A percentile compares a stretch with the other conserved stretches of the same genome.
Evolutionary conservation across 1,284 basidiomycete genomes (phyloP).

Genomic region (Neolentinus lepideus): DNA sequence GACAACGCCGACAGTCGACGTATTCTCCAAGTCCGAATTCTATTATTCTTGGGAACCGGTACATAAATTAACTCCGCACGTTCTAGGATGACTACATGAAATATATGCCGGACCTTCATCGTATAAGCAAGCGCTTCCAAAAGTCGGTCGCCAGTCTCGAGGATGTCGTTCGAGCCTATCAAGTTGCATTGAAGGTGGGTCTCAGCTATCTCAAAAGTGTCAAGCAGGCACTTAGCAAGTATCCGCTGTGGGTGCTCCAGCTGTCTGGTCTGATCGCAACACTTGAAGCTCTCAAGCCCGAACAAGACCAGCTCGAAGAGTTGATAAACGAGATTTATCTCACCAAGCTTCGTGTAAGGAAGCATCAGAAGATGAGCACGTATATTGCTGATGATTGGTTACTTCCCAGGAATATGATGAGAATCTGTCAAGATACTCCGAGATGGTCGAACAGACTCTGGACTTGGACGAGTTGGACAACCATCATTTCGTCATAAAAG

Average conservation of each 20-base stretch:
- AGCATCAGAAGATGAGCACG: neutral
- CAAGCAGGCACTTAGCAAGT: constrained; percentile 4
- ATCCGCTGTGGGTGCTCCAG: too few species aligned
- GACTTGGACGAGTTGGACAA: constrained; percentile 81
- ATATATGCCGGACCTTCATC: constrained; percentile 90
- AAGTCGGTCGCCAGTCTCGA: constrained; percentile 82
- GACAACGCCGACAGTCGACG: constrained; percentile 72
- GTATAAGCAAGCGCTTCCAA: constrained; percentile 91
- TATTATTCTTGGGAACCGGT: neutral
- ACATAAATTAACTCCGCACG: neutral
- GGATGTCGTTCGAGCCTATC: constrained; percentile 95
- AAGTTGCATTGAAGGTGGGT: constrained; percentile 66
- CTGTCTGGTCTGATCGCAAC: constrained; percentile 71
- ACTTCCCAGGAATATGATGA: constrained; percentile 47
- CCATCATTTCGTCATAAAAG: constrained; percentile 91
- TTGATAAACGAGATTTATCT: constrained; percentile 70
- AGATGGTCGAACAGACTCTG: constrained; percentile 95
- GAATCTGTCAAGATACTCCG: constrained; percentile 72
- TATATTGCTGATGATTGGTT: neutral
- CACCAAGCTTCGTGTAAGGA: constrained; percentile 47
- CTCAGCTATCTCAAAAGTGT: neutral
- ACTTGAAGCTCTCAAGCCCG: constrained; percentile 46
- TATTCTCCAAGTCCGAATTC: constrained; percentile 54
- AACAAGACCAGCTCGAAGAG: constrained; percentile 36
- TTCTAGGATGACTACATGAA: constrained; percentile 84